A percentile compares a stretch with the other conserved stretches of the same genome.
Evolutionary conservation across 352 stramenopile genomes (phyloP).

Genomic region (Phytophthora rubi): DNA sequence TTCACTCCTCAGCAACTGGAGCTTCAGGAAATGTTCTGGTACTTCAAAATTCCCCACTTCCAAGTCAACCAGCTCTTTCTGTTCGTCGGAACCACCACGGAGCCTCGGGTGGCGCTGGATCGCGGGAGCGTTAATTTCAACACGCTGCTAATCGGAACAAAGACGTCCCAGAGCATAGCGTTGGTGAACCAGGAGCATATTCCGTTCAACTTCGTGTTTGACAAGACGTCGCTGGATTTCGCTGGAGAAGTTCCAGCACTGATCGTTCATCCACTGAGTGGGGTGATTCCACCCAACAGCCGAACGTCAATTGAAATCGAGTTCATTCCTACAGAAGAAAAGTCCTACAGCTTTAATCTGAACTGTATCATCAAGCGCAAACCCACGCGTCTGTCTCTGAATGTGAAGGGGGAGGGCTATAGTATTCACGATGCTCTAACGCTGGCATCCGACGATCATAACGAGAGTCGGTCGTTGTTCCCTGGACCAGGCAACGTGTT

Average conservation of each 20-base stretch:
- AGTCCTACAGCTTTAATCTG: conserved; percentile 94
- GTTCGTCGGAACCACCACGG: conserved; percentile 91
- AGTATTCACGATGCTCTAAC: conserved; percentile 88
- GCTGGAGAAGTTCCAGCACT: conserved; percentile 80
- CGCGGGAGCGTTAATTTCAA: conserved; percentile 93
- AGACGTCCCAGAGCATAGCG: conserved; percentile 86
- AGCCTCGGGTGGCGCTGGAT: conserved; percentile 91
- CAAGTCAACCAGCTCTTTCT: conserved; percentile 92
- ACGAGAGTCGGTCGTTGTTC: conserved; percentile 41
- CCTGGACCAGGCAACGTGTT: conserved; percentile 49
- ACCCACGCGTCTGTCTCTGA: conserved; percentile 90
- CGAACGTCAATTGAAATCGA: conserved; percentile 83
- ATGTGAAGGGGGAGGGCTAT: conserved; percentile 96
- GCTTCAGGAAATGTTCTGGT: conserved; percentile 93
- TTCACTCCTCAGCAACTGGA: conserved; percentile 92
- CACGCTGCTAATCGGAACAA: conserved; percentile 90
- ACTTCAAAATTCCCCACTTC: conserved; percentile 91
- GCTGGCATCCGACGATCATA: conserved; percentile 48
- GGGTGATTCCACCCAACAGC: conserved; percentile 90
- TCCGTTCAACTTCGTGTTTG: conserved; percentile 95
- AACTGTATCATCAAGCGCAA: conserved; percentile 93
- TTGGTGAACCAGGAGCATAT: conserved; percentile 94
- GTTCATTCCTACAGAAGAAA: conserved; percentile 92
- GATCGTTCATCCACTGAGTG: conserved; percentile 86
- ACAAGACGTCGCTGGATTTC: conserved; percentile 88